These are phyloP conservation scores for Pyronema omphalodes DNA, from an alignment of 495 filamentous ascomycete genomes.

Conservation along the genomic window DNA sequence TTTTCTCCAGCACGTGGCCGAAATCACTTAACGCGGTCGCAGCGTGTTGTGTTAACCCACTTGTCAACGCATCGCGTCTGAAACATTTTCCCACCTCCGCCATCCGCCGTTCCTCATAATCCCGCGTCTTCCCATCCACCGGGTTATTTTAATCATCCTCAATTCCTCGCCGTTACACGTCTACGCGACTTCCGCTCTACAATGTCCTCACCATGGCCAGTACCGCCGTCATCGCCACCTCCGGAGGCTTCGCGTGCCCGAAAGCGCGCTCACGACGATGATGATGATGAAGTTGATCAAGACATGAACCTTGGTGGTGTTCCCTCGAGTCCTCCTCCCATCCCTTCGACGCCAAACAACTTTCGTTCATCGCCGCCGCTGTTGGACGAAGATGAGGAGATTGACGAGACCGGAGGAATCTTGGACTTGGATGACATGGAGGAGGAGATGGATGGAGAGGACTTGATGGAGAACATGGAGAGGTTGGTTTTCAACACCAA, in stretches of 20 bases:
- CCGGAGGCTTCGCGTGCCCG: conserved; percentile 13
- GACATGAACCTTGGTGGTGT: not conserved
- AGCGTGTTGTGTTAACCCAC: conserved; percentile 4
- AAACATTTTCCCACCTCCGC: not conserved
- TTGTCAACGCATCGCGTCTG: conserved; percentile 11
- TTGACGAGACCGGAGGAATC: conserved; percentile 18
- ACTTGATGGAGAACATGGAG: conserved; percentile 38
- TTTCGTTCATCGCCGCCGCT: conserved; percentile 21
- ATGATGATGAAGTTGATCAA: conserved; percentile 16
- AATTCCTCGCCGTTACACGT: not conserved
- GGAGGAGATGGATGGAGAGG: conserved; percentile 83
- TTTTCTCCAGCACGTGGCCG: not conserved
- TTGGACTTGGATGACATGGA: conserved; percentile 81
- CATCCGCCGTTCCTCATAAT: not conserved
- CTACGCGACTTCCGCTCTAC: not conserved
- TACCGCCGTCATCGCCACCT: conserved; percentile 18
- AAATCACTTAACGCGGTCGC: conserved; percentile 4
- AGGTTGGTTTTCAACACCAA: conserved; percentile 2
- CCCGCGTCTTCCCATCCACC: conserved; percentile 1
- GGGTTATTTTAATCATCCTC: not conserved
- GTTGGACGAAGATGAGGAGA: conserved; percentile 21
- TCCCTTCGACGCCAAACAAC: conserved; percentile 19
- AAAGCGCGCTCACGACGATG: conserved; percentile 18
- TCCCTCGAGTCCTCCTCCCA: conserved; percentile 3
- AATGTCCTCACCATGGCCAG: conserved; percentile 21